Base-by-base conservation (phyloP, 2,329 filamentous ascomycete species). In the Colletotrichum paranaense region DNA sequence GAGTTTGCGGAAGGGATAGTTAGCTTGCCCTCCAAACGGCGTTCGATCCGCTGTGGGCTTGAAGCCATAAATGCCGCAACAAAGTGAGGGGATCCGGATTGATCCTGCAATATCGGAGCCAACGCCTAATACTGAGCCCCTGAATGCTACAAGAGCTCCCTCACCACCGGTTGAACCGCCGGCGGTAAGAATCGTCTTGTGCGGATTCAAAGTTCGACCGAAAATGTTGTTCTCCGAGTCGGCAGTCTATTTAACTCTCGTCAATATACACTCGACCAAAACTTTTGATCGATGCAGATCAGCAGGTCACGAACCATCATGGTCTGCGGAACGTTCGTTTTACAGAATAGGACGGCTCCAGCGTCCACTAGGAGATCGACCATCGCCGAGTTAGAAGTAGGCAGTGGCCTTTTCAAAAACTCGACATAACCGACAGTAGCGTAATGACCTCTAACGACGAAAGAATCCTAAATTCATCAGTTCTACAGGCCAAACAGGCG, bases 261-360 rank as follows among this genome's bases (percentile, higher is more conserved):
- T 64, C 52, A 35, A 32, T 9, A 26, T 46, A 22, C 42, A 35
- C 11, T 7, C 55, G 8, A 55, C 12, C 22, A 24, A n/a, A 55
- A 12, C 7, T 42, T 16, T 42, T 5, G 12, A 16, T 16, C n/a
- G 8, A 24, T 4, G 1, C 5, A 28, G 22, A 55, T 7, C 8
- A 28, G 19, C 16, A n/a, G 14, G 19, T 55, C n/a, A 46, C 74
- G 4, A 9, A 83, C 84, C 76, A 84, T 84, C 69, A 90, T 80
- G 0, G 88, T 88, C 74, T 91, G 88, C 1, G 92, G 92, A 2
- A 94, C 84, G 76, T 93, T 93, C 0, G 92, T 94, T 81, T 94
- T 94, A 75, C 89, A 87, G 75, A 93, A 92, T n/a, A 92, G 82
- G 0, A 94, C 86, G 1, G 92, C 92, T 1, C 92, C 92, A 0